These are phyloP conservation scores for Saposhnikovia divaricata DNA, from an alignment of 129 eudicot species.

Conservation along the genomic window DNA sequence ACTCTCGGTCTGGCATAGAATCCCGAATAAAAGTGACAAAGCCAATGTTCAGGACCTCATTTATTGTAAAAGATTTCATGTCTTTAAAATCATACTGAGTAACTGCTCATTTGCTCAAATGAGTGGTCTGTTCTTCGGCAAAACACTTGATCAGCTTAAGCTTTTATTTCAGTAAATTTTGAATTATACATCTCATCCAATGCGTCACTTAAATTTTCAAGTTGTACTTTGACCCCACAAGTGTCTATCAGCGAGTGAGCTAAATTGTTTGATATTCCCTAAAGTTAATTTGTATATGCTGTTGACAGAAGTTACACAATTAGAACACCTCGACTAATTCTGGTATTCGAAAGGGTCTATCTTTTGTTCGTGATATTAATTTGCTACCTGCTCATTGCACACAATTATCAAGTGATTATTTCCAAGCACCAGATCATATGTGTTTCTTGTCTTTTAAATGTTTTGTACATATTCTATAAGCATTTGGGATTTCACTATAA, in stretches of 20 bases:
- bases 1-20: background rate
- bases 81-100: background rate
- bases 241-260: background rate
- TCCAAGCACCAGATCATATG: background rate
- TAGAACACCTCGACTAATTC: background rate
- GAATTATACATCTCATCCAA: background rate
- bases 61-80: background rate
- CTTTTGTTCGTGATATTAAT: background rate
- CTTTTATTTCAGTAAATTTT: background rate
- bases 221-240: background rate
- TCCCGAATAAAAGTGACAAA: background rate
- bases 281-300: background rate
- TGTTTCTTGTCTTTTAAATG: background rate
- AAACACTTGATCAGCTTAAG: background rate
- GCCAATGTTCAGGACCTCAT: background rate
- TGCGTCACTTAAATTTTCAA: background rate
- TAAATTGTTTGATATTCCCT: background rate
- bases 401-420: background rate
- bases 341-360: background rate
- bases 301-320: background rate
- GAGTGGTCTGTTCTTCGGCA: background rate
- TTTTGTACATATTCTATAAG: background rate
- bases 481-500: background rate
- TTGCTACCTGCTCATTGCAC: background rate
- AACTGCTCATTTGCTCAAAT: background rate